These are phyloP conservation scores for Leptographium procerum DNA, from an alignment of 2,329 filamentous ascomycete genomes.

Conservation along the genomic window DNA sequence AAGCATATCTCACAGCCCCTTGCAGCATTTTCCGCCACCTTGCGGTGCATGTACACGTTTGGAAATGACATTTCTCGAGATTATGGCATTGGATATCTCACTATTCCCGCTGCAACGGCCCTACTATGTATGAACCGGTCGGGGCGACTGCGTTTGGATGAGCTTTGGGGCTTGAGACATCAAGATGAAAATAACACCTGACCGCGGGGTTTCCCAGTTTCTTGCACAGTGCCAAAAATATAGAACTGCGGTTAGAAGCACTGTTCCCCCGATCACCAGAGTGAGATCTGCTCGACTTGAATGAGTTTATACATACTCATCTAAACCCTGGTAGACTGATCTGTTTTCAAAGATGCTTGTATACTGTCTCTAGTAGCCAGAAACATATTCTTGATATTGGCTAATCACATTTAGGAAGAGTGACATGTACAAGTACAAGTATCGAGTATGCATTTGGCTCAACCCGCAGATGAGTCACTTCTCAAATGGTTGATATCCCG, in stretches of 20 bases:
- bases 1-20: slow-evolving; percentile 88
- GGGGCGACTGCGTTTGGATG: not conserved
- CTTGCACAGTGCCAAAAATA: not conserved
- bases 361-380: too few species aligned
- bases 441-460: too few species aligned
- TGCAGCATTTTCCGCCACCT: slow-evolving; percentile 71
- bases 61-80: slow-evolving; percentile 40
- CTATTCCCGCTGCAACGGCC: not conserved
- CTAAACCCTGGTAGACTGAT: too few species aligned
- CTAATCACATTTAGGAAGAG: too few species aligned
- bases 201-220: not conserved
- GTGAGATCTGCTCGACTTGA: not conserved
- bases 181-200: not conserved
- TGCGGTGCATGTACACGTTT: slow-evolving; percentile 77
- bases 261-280: not conserved
- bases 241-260: not conserved
- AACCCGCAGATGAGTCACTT: too few species aligned
- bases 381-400: too few species aligned
- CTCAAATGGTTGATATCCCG: too few species aligned
- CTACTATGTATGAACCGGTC: not conserved
- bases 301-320: too few species aligned
- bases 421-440: too few species aligned
- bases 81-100: not conserved
- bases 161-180: not conserved
- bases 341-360: too few species aligned